A percentile compares a stretch with the other conserved stretches of the same genome.
phyloP scores from a whole-genome alignment of 2,329 filamentous ascomycete species.

The Sclerotinia nivalis region DNA sequence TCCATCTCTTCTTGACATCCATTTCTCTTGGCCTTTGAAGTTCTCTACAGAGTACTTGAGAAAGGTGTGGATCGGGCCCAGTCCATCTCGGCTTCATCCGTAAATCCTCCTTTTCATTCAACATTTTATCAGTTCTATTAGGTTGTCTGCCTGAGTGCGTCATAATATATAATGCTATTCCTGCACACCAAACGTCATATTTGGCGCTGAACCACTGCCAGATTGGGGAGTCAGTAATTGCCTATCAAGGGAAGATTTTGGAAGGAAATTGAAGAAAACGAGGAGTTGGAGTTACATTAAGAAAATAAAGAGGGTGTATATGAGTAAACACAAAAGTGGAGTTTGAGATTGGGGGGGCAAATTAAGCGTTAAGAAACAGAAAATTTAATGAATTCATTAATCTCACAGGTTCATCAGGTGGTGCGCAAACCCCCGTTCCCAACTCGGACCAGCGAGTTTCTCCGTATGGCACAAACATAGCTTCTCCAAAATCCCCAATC shows the following conservation, averaged over 20 bases:
- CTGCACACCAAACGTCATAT: constrained; percentile 15
- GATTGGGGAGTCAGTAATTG: too few species aligned
- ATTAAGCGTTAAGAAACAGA: too few species aligned
- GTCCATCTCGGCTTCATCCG: background rate
- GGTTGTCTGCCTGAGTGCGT: background rate
- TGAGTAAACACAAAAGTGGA: too few species aligned
- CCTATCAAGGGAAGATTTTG: too few species aligned
- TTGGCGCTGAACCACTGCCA: background rate
- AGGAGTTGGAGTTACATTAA: too few species aligned
- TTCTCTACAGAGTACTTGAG: background rate
- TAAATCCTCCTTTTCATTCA: background rate
- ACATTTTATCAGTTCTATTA: background rate
- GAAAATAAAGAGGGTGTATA: too few species aligned
- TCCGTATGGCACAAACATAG: constrained; percentile 1
- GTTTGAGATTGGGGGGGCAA: too few species aligned
- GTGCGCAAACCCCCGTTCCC: background rate
- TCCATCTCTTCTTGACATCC: background rate
- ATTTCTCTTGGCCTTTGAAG: constrained; percentile 11
- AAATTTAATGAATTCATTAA: too few species aligned
- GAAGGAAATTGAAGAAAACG: too few species aligned
- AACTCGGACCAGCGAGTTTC: background rate
- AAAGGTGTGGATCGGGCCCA: constrained; percentile 1
- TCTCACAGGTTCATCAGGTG: background rate
- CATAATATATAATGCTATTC: background rate
- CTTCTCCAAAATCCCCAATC: constrained; percentile 20